Conservation (phyloP, 2,329 filamentous ascomycete genomes). For the Dactylonectria estremocensis region DNA sequence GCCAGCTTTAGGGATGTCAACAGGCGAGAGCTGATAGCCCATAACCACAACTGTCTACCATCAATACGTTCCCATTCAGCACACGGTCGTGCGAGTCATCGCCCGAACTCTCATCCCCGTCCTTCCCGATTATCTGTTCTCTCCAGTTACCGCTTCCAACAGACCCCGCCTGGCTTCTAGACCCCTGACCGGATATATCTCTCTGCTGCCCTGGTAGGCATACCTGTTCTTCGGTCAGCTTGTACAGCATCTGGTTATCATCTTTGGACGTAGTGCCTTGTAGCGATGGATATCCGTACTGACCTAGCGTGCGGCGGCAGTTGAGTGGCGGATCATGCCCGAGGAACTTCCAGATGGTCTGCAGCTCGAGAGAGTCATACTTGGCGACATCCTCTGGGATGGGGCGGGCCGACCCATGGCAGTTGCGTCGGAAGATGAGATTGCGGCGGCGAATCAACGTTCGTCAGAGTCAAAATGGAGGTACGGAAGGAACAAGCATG, state of each 20-base stretch:
- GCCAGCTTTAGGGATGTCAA: not conserved
- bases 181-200: conserved; percentile 48
- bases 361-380: conserved; percentile 69
- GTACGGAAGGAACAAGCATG: conserved; percentile 71
- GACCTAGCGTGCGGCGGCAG: conserved; percentile 73
- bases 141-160: conserved; percentile 46
- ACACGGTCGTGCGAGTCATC: conserved; percentile 57
- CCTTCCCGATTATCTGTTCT: conserved; percentile 49
- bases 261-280: conserved; percentile 73
- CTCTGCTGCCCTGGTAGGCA: conserved; percentile 40
- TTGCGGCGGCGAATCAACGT: conserved; percentile 70
- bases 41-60: conserved; percentile 79
- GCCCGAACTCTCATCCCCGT: conserved; percentile 48
- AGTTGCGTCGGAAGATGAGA: conserved; percentile 66
- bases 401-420: conserved; percentile 69
- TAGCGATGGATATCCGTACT: conserved; percentile 75
- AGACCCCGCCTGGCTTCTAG: conserved; percentile 47
- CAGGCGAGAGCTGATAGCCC: conserved; percentile 70
- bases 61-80: conserved; percentile 71
- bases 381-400: conserved; percentile 69
- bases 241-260: conserved; percentile 78
- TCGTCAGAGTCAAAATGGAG: conserved; percentile 77
- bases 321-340: conserved; percentile 74
- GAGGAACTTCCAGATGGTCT: conserved; percentile 75
- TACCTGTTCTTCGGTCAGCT: conserved; percentile 68